Percentiles rank a stretch among this genome's conserved stretches.
Conservation (phyloP, 495 filamentous ascomycete genomes). For the Penicillium psychrofluorescens region DNA sequence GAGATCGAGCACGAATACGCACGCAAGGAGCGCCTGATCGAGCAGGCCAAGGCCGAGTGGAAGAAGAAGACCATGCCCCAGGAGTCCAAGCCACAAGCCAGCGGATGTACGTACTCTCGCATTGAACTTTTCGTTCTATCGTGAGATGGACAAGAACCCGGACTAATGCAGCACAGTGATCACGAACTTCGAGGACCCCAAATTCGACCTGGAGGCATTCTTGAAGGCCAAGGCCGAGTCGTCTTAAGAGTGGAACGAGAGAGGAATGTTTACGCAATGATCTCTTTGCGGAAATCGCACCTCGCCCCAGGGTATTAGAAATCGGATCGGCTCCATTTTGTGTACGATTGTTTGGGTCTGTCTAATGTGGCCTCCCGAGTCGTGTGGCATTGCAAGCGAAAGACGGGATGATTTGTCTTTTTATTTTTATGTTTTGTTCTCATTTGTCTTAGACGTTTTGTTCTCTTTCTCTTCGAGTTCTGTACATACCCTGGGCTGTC, state of each 20-base stretch:
- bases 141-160: too few relatives aligned
- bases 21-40: slow-evolving; percentile 80
- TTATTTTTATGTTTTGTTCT: slow-evolving; percentile 16
- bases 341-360: slow-evolving; percentile 44
- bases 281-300: slow-evolving; percentile 28
- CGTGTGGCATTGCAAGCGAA: slow-evolving; percentile 41
- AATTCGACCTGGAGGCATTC: slow-evolving; percentile 86
- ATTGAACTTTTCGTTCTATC: too few relatives aligned
- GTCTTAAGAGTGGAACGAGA: slow-evolving; percentile 35
- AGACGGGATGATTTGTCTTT: slow-evolving; percentile 36
- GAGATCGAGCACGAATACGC: slow-evolving; percentile 71
- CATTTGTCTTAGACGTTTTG: slow-evolving; percentile 34
- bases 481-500: slow-evolving; percentile 46
- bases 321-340: slow-evolving; percentile 31
- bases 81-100: slow-evolving; percentile 38
- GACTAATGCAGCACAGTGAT: slow-evolving; percentile 48
- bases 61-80: slow-evolving; percentile 61
- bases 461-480: slow-evolving; percentile 26
- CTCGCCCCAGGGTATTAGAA: slow-evolving; percentile 33
- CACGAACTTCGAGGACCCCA: slow-evolving; percentile 72
- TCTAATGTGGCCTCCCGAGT: slow-evolving; percentile 35
- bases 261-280: slow-evolving; percentile 26
- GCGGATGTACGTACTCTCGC: slow-evolving; percentile 48
- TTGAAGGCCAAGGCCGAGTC: slow-evolving; percentile 56
- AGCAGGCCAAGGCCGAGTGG: slow-evolving; percentile 86